Percentiles rank a stretch among this genome's conserved stretches.
These are phyloP conservation scores for Bipolaris gigantea DNA, from an alignment of 2,329 filamentous ascomycete genomes.

Conservation along the genomic window DNA sequence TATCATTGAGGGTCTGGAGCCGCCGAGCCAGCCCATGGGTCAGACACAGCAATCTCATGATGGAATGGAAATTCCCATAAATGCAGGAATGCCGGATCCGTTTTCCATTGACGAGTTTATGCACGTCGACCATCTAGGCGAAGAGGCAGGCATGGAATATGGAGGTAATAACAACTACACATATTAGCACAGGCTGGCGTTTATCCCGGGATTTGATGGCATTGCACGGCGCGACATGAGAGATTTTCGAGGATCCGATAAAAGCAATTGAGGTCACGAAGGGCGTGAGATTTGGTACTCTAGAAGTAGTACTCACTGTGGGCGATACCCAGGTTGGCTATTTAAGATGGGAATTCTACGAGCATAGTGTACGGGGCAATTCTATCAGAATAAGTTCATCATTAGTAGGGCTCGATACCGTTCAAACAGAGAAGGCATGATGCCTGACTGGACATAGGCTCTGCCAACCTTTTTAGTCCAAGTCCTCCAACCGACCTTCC, in stretches of 20 bases:
- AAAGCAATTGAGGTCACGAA: neutral
- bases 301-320: neutral
- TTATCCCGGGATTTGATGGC: neutral
- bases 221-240: neutral
- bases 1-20: conserved; percentile 46
- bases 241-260: neutral
- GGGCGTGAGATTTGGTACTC: neutral
- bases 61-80: conserved; percentile 17
- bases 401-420: neutral
- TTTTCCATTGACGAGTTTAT: conserved; percentile 47
- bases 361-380: neutral
- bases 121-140: conserved; percentile 45
- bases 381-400: neutral
- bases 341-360: neutral
- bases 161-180: conserved; percentile 2
- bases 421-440: too few relatives aligned
- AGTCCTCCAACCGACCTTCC: neutral
- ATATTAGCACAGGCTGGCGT: conserved; percentile 2
- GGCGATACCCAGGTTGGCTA: conserved; percentile 1
- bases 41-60: conserved; percentile 16
- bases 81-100: conserved; percentile 6
- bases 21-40: conserved; percentile 12
- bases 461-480: neutral
- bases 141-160: conserved; percentile 24
- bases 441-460: neutral